Percentiles rank a stretch among this genome's conserved stretches.
Conservation (phyloP, 164 flowering plant genomes). For the Chimonanthus salicifolius region DNA sequence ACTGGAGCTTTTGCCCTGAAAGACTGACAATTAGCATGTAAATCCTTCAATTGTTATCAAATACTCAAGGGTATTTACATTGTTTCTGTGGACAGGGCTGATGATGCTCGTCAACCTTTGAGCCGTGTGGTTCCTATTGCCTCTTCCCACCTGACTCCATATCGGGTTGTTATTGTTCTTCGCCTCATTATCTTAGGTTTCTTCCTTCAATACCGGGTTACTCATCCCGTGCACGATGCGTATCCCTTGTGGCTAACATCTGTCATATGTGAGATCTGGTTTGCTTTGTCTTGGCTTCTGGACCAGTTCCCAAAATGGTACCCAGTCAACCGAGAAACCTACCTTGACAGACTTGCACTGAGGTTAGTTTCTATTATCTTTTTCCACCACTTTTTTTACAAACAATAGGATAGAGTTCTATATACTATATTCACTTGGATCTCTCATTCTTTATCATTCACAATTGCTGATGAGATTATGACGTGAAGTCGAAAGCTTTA, state of each 20-base stretch:
- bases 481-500: neutral
- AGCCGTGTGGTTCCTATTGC: constrained; percentile 79
- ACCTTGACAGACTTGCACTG: constrained; percentile 85
- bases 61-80: neutral
- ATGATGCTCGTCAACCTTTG: constrained; percentile 83
- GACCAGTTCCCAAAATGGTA: constrained; percentile 99
- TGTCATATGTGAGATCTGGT: constrained; percentile 97
- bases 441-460: neutral
- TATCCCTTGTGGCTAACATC: constrained; percentile 86
- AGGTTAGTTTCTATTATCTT: constrained; percentile 41
- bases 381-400: too few species aligned
- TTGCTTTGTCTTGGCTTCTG: constrained; percentile 91
- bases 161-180: constrained; percentile 82
- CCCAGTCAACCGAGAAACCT: constrained; percentile 92
- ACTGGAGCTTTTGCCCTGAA: neutral
- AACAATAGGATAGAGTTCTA: too few species aligned
- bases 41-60: neutral
- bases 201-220: constrained; percentile 83
- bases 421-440: neutral
- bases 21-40: neutral
- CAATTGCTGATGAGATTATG: neutral
- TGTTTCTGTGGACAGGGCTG: constrained; percentile 50
- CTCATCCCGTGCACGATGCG: constrained; percentile 89
- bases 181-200: constrained; percentile 87
- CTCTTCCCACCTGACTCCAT: constrained; percentile 80